A percentile compares a stretch with the other conserved stretches of the same genome.
Conservation (phyloP, 108 stramenopile species). For the Skeletonema menzelii region DNA sequence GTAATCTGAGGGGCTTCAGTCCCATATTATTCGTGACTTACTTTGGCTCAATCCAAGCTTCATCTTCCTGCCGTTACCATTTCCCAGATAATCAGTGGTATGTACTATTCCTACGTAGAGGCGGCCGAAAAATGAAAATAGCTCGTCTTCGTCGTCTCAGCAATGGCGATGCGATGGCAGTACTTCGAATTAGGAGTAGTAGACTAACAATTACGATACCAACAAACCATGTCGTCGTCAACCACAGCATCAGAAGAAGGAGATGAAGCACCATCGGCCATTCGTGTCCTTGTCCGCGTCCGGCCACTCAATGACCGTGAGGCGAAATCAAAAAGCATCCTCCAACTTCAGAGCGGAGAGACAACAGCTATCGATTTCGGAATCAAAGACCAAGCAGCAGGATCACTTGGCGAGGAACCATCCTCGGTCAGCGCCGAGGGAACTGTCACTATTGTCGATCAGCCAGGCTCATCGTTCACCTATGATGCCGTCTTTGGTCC, state of each 20-base stretch:
- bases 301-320: slow-evolving; percentile 44
- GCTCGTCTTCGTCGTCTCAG: too few species aligned
- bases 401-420: not conserved
- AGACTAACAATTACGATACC: too few species aligned
- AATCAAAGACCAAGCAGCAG: not conserved
- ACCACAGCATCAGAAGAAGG: not conserved
- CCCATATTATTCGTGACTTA: too few species aligned
- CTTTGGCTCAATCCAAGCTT: too few species aligned
- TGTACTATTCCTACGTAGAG: too few species aligned
- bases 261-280: slow-evolving; percentile 43
- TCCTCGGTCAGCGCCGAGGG: slow-evolving; percentile 3
- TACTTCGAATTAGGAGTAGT: too few species aligned
- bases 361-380: slow-evolving; percentile 12
- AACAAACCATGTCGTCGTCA: not conserved
- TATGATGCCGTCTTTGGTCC: slow-evolving; percentile 51
- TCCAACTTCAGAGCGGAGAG: slow-evolving; percentile 16
- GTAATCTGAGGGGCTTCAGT: too few species aligned
- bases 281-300: slow-evolving; percentile 52
- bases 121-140: too few species aligned
- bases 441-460: slow-evolving; percentile 18
- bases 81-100: too few species aligned
- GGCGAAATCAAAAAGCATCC: slow-evolving; percentile 8
- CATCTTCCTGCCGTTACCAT: too few species aligned
- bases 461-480: slow-evolving; percentile 5
- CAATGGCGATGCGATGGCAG: too few species aligned